Evolutionary conservation across 139 green algal species (phyloP).

Genomic region (Tetratostichococcus sp.): DNA sequence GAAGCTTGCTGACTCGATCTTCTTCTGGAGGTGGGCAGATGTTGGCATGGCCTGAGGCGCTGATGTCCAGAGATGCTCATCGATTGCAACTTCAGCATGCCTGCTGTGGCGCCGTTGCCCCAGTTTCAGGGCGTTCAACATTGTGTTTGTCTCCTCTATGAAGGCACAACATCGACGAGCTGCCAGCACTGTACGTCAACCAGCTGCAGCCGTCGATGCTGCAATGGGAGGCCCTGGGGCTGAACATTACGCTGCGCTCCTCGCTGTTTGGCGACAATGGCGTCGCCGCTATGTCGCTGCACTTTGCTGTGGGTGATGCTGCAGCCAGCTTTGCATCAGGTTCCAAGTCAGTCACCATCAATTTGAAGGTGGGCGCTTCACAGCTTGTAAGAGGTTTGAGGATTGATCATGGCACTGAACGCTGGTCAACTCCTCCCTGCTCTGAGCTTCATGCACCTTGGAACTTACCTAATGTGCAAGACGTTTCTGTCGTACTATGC

Average conservation of each 20-base stretch:
- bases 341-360: not conserved
- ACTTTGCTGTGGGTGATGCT: not conserved
- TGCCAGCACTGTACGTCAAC: conserved; percentile 32
- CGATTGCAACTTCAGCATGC: not conserved
- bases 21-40: conserved; percentile 49
- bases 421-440: too few species aligned
- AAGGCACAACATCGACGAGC: not conserved
- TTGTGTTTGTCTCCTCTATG: too few species aligned
- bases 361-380: not conserved
- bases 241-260: conserved; percentile 11
- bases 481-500: too few species aligned
- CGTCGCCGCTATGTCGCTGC: conserved; percentile 3
- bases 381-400: too few species aligned
- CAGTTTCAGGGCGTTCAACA: too few species aligned
- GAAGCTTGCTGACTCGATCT: conserved; percentile 67
- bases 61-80: not conserved
- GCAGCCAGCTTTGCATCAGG: too few species aligned
- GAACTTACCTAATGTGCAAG: too few species aligned
- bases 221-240: conserved; percentile 12
- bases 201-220: conserved; percentile 31
- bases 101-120: too few species aligned
- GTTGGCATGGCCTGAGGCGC: too few species aligned
- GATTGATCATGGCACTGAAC: too few species aligned
- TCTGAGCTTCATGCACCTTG: too few species aligned
- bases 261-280: not conserved